Base-by-base conservation (phyloP, 2,329 filamentous ascomycete species). In the Trichoderma lentiforme region DNA sequence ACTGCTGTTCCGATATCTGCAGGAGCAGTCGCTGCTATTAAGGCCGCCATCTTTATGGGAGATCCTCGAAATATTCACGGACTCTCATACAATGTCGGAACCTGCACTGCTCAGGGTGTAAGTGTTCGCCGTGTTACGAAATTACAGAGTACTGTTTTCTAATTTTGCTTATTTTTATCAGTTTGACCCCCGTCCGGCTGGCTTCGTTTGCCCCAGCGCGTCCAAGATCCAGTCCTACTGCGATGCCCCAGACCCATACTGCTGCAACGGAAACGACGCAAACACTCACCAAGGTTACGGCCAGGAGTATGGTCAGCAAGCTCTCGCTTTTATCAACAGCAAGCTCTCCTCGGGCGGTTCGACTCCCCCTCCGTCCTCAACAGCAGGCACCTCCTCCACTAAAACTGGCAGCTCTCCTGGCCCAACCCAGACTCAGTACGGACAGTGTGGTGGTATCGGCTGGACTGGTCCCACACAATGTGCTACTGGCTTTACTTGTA, bases 11-110 rank as follows among this genome's bases (percentile, higher is more conserved):
- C 81, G 1, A 78, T 88, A 6, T 82, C 81, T 2, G 81, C 84
- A 0, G 82, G 81, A 7, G 87, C 88, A 3, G 79, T 89, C 7
- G 81, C 80, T 4, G 85, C 86, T 77, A 86, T 92, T 75, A 90
- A 90, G 79, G 90, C 88, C 0, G 88, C 86, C 14, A 90, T 92
- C 74, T 88, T 91, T 78, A 87, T 91, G 85, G 90, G 90, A 9
- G 86, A 90, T 75, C 90, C 90, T 4, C 84, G 89, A 72, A 87
- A 88, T 75, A 81, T 84, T 9, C 79, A 81, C 11, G 89, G 88
- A 0, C 79, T 89, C 32, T 77, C 88, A 0, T 91, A 90, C 76
- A 85, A 88, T 67, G 87, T 90, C 43, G 89, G 70, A 56, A 72
- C 56, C 57, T 72, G 70, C 21, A 21, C 28, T 26, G 26, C 70